Conservation (phyloP, 2,329 filamentous ascomycete genomes). For the Biscogniauxia sp. region DNA sequence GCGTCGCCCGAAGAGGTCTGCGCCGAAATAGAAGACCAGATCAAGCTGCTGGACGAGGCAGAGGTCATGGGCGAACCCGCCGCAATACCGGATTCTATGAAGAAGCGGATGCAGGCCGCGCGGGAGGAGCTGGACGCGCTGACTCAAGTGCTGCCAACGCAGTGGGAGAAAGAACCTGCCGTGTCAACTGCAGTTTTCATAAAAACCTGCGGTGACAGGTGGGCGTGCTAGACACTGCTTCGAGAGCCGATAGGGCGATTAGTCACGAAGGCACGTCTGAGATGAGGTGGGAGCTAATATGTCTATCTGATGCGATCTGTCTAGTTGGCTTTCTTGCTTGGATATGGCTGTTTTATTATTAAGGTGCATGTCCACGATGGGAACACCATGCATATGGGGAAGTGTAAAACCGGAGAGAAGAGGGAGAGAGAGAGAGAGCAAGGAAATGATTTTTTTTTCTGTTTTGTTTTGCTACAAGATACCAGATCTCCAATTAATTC, state of each 20-base stretch:
- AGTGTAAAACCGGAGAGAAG: too few species aligned
- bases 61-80: slow-evolving; percentile 8
- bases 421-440: background rate
- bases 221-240: slow-evolving; percentile 15
- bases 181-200: slow-evolving; percentile 33
- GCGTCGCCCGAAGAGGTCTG: slow-evolving; percentile 18
- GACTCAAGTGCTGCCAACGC: slow-evolving; percentile 28
- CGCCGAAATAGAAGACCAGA: slow-evolving; percentile 20
- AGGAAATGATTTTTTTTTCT: background rate
- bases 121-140: slow-evolving; percentile 32
- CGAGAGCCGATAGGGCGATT: background rate
- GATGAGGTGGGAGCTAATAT: background rate
- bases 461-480: background rate
- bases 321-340: background rate
- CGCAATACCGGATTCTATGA: slow-evolving; percentile 18
- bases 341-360: background rate
- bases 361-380: background rate
- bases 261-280: background rate
- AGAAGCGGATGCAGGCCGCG: slow-evolving; percentile 31
- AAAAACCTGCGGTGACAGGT: slow-evolving; percentile 21
- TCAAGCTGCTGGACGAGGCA: slow-evolving; percentile 20
- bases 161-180: slow-evolving; percentile 29
- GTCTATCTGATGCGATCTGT: background rate
- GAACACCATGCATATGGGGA: background rate
- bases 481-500: background rate